Evolutionary conservation across 441 rosid genomes (phyloP), one percentile per base, ranked within the genome.

Genomic region (Dalechampia spathulata): DNA sequence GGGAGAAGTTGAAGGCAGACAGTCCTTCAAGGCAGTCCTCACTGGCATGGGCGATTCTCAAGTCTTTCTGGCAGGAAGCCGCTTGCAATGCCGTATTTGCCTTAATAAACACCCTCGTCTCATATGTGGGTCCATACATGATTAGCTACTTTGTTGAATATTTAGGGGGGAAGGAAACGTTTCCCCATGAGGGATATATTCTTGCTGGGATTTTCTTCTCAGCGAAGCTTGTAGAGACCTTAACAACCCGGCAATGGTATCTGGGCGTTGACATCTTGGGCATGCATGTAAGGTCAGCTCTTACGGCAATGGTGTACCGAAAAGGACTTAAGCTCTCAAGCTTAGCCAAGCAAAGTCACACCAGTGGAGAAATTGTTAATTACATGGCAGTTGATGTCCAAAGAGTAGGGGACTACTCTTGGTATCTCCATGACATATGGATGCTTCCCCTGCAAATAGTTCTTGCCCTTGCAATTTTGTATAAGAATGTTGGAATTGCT

Each of bases 321-420:
- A 93, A 93, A 69, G 95, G 95, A 47, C 86, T 93, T 34, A 86
- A 70, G 74, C 87, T 93, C 53, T 90, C 99, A 0, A 87, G 94
- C 64, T 70, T 84, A 63, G 80, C 99, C 17, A 93, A 76, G 78
- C 99, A 93, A 74, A 85, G 76, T 65, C 90, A 83, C 69, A 81
- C 95, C 21, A 86, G 97, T 57, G 99, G 99, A 52, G 99, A 90
- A 69, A 83, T 93, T 70, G 91, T 94, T 54, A 94, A 94, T 59
- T 94, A 94, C 76, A 90, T 94, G 99, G 99, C 99, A 46, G 91
- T 94, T 52, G 99, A 94, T 74, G 97, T 94, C 52, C 99, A 94
- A 72, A 84, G 99, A 58, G 72, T 94, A 10, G 99, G 99, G 65
- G 99, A 94, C 46, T 94, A 81, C 79, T 80, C 97, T 1, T 94